Evolutionary conservation across 2,329 filamentous ascomycete species (phyloP), one percentile per base, ranked within the genome.

Genomic region (Colletotrichum sp.): DNA sequence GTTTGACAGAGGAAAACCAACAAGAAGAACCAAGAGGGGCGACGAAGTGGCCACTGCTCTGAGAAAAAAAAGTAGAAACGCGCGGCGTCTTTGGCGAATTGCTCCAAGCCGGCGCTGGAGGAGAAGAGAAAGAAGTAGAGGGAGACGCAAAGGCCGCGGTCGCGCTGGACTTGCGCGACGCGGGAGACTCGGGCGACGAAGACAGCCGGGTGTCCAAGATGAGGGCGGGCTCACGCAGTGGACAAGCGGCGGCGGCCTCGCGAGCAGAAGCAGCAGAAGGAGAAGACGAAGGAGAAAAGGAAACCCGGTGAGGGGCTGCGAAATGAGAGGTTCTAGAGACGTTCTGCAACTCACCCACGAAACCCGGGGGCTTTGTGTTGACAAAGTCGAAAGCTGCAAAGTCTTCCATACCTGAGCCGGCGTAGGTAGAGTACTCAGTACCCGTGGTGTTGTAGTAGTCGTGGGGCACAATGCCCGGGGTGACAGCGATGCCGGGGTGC

Each of bases 391-490:
- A 88, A 77, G 85, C 80, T 77, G 82, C 81, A 78, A 88, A 87
- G 75, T 90, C 89, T 65, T 91, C 89, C 82, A 90, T 87, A 79
- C 82, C 83, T 76, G 83, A 81, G 30, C 82, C 84, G 67, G 90
- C 85, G 81, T 91, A 84, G 36, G 81, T 91, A 64, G 89, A 84
- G 80, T 94, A 91, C 73, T 90, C 89, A 71, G 85, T 82, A 69
- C 85, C 90, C 55, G 88, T 85, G 78, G 90, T 86, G 77, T 86
- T 87, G 81, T 89, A 89, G 74, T 88, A 87, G 80, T 88, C 86
- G 75, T 89, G 86, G 78, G 89, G 88, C 66, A 94, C 90, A 76
- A 95, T 94, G 80, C 88, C 86, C 34, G 93, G 92, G 78, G 89
- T 91, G 71, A 94, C 86, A 66, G 89, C 90, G 43, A 94, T 85